Evolutionary conservation across 345 rosid species (phyloP), one percentile per base, ranked within the genome.

Genomic region (Dimocarpus longan): DNA sequence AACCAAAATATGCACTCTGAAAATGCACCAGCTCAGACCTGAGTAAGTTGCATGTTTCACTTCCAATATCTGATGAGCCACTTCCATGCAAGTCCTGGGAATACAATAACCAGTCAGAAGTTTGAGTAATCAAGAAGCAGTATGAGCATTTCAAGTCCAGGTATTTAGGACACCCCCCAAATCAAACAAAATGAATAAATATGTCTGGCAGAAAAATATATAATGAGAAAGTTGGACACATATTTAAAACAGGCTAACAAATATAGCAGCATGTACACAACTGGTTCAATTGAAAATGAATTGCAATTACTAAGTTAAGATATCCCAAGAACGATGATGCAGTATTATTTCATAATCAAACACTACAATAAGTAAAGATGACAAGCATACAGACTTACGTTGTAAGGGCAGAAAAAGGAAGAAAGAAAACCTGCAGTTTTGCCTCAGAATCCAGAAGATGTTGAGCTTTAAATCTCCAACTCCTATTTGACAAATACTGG

Each of bases 401-500:
- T 32, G 37, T 46, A 46, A 46, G 8, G 52, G 52, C 52, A 46
- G 18, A 64, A 39, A 80, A 32, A 54, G 78, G 54, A 70, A 76
- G 18, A 32, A 32, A 32, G 57, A 26, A 50, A 81, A 24, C 16
- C 19, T 50, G 67, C 43, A 37, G 42, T 32, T 4, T 46, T 85
- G 92, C 98, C 98, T 87, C 84, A 64, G 85, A 73, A 70, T 78
- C 85, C 52, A 78, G 39, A 54, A 76, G 60, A 21, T 74, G 62
- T 21, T 22, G 80, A 46, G 83, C 71, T 68, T 86, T 84, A 70
- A 50, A n/a, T n/a, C n/a, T 85, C 82, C 78, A 64, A 71, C 80
- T 83, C 80, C 80, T 69, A 79, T 86, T 90, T 52, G 88, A 83
- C 78, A 88, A 84, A 84, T 91, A 89, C 73, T 87, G 91, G 84